Evolutionary conservation across 2,329 filamentous ascomycete genomes (phyloP).

Genomic region (Pseudomassariella vexata): DNA sequence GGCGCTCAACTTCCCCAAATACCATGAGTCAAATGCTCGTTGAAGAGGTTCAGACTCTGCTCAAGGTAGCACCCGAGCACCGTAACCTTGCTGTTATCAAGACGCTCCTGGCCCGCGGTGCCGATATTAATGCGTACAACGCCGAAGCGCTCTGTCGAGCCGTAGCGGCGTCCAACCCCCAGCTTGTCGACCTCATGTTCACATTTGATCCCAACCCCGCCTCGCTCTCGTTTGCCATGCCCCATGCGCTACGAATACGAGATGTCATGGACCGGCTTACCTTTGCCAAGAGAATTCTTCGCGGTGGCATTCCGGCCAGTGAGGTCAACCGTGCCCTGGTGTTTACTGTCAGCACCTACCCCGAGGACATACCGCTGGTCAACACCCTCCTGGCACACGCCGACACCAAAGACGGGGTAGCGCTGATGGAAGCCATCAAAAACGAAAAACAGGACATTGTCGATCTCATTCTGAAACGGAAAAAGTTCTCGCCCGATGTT

Average conservation of each 20-base stretch:
- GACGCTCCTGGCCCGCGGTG: conserved; percentile 42
- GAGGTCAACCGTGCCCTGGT: conserved; percentile 47
- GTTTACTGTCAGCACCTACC: conserved; percentile 41
- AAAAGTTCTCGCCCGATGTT: conserved; percentile 29
- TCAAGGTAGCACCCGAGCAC: conserved; percentile 29
- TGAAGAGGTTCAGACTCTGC: conserved; percentile 42
- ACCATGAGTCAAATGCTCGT: conserved; percentile 40
- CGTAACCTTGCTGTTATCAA: conserved; percentile 38
- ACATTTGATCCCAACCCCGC: conserved; percentile 30
- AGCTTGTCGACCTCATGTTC: conserved; percentile 45
- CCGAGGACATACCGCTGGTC: conserved; percentile 44
- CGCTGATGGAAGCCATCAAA: conserved; percentile 38
- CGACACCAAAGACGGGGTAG: conserved; percentile 44
- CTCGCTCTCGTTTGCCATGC: conserved; percentile 44
- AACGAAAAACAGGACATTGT: conserved; percentile 40
- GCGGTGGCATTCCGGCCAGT: conserved; percentile 38
- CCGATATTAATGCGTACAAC: conserved; percentile 48
- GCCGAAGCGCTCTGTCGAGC: conserved; percentile 45
- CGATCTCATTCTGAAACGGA: conserved; percentile 36
- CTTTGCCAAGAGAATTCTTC: conserved; percentile 43
- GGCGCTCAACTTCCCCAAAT: conserved; percentile 34
- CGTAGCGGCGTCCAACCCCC: conserved; percentile 37
- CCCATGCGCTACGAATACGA: conserved; percentile 43
- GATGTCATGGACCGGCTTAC: conserved; percentile 46
- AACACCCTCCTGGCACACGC: conserved; percentile 37